phyloP scores from a whole-genome alignment of 2,329 filamentous ascomycete species.

The Lasiodiplodia gonubiensis region DNA sequence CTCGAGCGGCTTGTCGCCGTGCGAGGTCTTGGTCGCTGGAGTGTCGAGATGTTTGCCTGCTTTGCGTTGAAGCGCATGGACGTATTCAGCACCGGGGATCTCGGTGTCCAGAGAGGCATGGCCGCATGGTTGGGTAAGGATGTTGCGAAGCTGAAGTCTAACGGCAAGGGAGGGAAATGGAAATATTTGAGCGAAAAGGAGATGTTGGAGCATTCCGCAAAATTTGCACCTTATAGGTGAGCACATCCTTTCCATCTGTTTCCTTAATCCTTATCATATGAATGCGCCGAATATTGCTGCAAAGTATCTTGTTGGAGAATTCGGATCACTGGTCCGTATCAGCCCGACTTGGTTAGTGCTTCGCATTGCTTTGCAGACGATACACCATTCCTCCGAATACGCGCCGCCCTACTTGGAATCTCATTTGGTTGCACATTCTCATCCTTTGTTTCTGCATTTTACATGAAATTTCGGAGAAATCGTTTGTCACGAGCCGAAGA shows the following conservation, averaged over 20 bases:
- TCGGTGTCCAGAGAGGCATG: slow-evolving; percentile 95
- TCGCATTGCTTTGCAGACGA: background rate
- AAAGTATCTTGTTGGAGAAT: background rate
- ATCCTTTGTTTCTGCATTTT: background rate
- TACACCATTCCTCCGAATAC: background rate
- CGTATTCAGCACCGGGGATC: slow-evolving; percentile 88
- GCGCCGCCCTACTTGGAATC: background rate
- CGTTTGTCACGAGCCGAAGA: background rate
- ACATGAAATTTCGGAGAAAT: background rate
- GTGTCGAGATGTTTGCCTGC: slow-evolving; percentile 96
- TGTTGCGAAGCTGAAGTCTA: slow-evolving; percentile 76
- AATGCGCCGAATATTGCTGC: background rate
- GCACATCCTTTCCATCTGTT: slow-evolving; percentile 34
- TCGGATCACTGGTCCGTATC: background rate
- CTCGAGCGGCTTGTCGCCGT: slow-evolving; percentile 83
- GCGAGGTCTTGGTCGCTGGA: slow-evolving; percentile 86
- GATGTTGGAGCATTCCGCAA: slow-evolving; percentile 81
- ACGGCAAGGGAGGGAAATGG: slow-evolving; percentile 83
- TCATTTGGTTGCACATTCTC: background rate
- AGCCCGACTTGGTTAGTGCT: background rate
- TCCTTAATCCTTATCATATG: background rate
- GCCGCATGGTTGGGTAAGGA: slow-evolving; percentile 84
- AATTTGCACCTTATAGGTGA: slow-evolving; percentile 80
- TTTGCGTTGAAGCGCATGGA: slow-evolving; percentile 95
- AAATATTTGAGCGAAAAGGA: slow-evolving; percentile 97